Conservation (phyloP, 306 rosid species). For the Prosopis cineraria region DNA sequence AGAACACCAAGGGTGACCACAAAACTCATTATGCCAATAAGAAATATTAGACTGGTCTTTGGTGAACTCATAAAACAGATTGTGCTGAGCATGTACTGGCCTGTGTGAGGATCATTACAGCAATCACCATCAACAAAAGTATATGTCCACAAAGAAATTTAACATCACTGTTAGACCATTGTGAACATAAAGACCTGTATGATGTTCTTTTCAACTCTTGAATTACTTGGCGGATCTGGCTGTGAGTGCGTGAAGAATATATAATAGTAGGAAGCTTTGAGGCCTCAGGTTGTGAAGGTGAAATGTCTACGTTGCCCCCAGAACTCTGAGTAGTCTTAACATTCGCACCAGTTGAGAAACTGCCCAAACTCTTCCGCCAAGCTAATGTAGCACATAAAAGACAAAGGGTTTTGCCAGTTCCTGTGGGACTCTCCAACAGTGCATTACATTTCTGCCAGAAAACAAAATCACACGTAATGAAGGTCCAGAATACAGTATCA, state of each 20-base stretch:
- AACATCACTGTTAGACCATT: constrained; percentile 1
- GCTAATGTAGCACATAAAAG: constrained; percentile 94
- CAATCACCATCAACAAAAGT: constrained; percentile 4
- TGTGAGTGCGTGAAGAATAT: constrained; percentile 93
- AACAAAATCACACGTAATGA: constrained; percentile 8
- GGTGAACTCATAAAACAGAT: constrained; percentile 9
- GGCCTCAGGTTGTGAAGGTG: constrained; percentile 45
- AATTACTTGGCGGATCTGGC: constrained; percentile 97
- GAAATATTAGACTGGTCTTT: constrained; percentile 19
- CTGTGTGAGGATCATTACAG: constrained; percentile 72
- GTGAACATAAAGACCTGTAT: constrained; percentile 63
- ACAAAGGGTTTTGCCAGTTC: constrained; percentile 96
- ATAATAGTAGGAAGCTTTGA: constrained; percentile 62
- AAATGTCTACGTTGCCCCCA: constrained; percentile 40
- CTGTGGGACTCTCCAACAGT: constrained; percentile 95
- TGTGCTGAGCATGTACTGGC: constrained; percentile 41
- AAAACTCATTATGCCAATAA: background rate
- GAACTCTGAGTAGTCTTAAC: constrained; percentile 41
- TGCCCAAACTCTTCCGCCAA: constrained; percentile 91
- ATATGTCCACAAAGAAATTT: constrained; percentile 3
- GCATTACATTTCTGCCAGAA: constrained; percentile 77
- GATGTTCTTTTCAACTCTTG: constrained; percentile 80
- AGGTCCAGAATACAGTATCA: background rate
- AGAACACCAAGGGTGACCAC: background rate
- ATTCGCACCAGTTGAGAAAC: constrained; percentile 64